Evolutionary conservation across 768 basidiomycete species (phyloP).

Genomic region (Postia placenta): DNA sequence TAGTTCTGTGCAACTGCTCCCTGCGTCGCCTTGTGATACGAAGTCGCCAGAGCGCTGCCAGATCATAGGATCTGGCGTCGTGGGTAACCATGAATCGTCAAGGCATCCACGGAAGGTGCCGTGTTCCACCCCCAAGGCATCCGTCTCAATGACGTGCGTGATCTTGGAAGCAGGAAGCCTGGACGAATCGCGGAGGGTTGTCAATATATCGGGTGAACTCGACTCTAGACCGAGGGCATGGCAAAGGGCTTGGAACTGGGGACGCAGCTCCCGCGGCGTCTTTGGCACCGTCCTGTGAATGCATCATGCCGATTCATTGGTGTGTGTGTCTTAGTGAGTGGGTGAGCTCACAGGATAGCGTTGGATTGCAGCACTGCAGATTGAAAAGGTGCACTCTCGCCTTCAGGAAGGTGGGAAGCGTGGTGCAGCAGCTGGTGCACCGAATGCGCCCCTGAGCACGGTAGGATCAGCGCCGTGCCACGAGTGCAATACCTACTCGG

Average conservation of each 20-base stretch:
- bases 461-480: not conserved
- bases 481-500: not conserved
- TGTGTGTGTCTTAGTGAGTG: too few relatives aligned
- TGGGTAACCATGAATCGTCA: constrained; percentile 52
- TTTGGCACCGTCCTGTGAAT: constrained; percentile 44
- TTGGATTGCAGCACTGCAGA: constrained; percentile 71
- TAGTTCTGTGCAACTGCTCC: too few relatives aligned
- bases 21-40: too few relatives aligned
- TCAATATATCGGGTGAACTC: constrained; percentile 39
- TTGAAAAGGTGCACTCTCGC: constrained; percentile 53
- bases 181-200: constrained; percentile 41
- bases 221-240: constrained; percentile 50
- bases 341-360: constrained; percentile 49
- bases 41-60: constrained; percentile 60
- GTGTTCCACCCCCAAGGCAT: constrained; percentile 41
- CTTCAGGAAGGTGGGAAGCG: constrained; percentile 54
- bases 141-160: constrained; percentile 52
- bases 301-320: too few relatives aligned
- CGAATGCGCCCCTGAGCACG: constrained; percentile 56
- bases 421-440: constrained; percentile 71
- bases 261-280: constrained; percentile 48
- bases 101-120: constrained; percentile 68
- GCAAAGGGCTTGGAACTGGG: constrained; percentile 63
- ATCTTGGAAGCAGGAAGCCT: constrained; percentile 45
- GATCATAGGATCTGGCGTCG: constrained; percentile 50